phyloP scores from a whole-genome alignment of 2,329 filamentous ascomycete genomes.

The Canariomyces notabilis region DNA sequence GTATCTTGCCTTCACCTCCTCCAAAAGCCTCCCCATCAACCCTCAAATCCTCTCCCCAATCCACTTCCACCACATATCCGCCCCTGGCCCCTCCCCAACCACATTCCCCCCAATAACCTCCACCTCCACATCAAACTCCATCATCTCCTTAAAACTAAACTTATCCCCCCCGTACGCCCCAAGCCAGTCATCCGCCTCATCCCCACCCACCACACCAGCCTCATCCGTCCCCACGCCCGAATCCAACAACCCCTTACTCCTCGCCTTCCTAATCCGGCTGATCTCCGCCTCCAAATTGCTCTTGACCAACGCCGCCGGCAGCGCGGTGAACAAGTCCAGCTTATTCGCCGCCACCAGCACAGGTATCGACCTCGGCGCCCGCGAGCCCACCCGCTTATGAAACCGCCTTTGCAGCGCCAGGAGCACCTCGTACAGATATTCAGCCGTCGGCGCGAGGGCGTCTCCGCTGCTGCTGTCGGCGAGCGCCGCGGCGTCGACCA shows the following conservation, averaged over 20 bases:
- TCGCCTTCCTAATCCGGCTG: conserved; percentile 67
- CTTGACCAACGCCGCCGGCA: conserved; percentile 73
- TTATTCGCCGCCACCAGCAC: conserved; percentile 92
- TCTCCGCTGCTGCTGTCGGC: conserved; percentile 53
- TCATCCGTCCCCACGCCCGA: conserved; percentile 68
- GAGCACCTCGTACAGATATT: conserved; percentile 87
- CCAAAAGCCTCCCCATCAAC: background rate
- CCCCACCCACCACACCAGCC: conserved; percentile 50
- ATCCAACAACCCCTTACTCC: conserved; percentile 76
- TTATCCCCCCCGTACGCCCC: conserved; percentile 72
- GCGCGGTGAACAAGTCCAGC: conserved; percentile 87
- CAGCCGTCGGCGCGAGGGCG: conserved; percentile 65
- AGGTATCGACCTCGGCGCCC: conserved; percentile 53
- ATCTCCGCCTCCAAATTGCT: conserved; percentile 75
- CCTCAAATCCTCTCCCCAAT: conserved; percentile 66
- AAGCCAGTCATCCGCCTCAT: conserved; percentile 78
- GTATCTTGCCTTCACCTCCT: background rate
- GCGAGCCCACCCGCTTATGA: conserved; percentile 22
- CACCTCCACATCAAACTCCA: conserved; percentile 75
- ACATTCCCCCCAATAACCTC: conserved; percentile 74
- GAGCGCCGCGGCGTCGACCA: conserved; percentile 78
- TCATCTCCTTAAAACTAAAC: conserved; percentile 77
- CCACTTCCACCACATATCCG: conserved; percentile 88
- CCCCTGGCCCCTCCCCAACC: conserved; percentile 58
- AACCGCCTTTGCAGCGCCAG: conserved; percentile 69